Conservation (phyloP, 192 early-diverging fungal genomes). For the Funneliformis mosseae region DNA sequence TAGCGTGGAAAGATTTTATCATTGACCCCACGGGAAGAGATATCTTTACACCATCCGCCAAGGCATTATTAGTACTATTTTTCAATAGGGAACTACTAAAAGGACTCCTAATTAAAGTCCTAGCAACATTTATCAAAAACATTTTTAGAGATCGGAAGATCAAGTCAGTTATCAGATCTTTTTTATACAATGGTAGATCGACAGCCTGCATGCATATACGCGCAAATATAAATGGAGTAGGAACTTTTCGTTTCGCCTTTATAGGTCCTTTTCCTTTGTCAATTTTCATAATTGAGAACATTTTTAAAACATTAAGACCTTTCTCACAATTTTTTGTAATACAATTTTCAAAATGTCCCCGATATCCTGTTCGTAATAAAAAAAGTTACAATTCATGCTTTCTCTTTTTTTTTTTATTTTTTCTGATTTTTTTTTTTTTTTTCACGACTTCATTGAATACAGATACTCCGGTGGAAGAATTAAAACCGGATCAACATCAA, state of each 20-base stretch:
- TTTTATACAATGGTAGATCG: no score
- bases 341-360: neutral
- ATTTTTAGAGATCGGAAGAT: neutral
- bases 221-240: no score
- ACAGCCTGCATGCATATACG: no score
- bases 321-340: neutral
- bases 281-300: no score
- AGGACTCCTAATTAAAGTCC: neutral
- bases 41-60: neutral
- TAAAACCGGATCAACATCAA: slow-evolving; percentile 33
- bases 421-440: neutral
- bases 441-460: neutral
- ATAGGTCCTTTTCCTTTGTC: no score
- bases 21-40: neutral
- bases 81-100: neutral
- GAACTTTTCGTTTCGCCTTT: no score
- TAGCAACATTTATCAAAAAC: neutral
- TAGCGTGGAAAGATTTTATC: neutral
- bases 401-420: neutral
- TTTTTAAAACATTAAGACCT: neutral
- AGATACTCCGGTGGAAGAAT: neutral
- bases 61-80: neutral
- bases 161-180: no score
- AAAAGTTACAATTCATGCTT: no score
- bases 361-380: neutral